These are phyloP conservation scores for Leccinum variicolor DNA, from an alignment of 768 basidiomycete species.

Conservation along the genomic window DNA sequence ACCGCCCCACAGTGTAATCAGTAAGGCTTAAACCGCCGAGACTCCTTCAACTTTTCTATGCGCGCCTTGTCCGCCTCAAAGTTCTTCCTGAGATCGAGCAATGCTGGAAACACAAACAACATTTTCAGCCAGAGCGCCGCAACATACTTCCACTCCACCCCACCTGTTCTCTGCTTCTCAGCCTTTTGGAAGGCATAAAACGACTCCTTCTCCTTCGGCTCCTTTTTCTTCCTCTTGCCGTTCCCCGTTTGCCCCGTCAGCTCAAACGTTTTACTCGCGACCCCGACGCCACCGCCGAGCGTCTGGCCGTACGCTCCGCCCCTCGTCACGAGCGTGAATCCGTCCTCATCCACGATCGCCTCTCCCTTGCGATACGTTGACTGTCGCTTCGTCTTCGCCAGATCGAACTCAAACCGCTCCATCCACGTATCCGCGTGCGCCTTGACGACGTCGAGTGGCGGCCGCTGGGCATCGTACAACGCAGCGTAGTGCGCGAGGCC, in stretches of 20 bases:
- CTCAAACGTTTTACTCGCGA: conserved; percentile 59
- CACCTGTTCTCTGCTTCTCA: conserved; percentile 85
- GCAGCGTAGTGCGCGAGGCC: conserved; percentile 73
- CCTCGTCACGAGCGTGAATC: conserved; percentile 91
- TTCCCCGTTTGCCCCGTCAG: conserved; percentile 33
- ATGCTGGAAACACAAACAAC: conserved; percentile 33
- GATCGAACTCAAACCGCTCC: conserved; percentile 65
- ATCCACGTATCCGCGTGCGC: conserved; percentile 81
- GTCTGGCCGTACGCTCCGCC: conserved; percentile 89
- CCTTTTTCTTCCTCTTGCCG: conserved; percentile 43
- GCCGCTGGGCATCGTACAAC: conserved; percentile 64
- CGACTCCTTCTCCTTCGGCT: conserved; percentile 63
- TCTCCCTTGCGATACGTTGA: conserved; percentile 78
- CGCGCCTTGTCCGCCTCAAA: conserved; percentile 86
- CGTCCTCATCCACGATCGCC: conserved; percentile 90
- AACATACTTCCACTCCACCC: conserved; percentile 8
- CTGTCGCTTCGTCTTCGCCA: conserved; percentile 54
- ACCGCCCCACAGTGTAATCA: conserved; percentile 31
- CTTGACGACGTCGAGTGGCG: conserved; percentile 68
- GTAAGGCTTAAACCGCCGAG: conserved; percentile 85
- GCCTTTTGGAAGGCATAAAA: conserved; percentile 93
- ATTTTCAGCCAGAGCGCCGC: not conserved
- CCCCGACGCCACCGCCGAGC: conserved; percentile 72
- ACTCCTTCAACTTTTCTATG: conserved; percentile 49
- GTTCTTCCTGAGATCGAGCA: conserved; percentile 62